Conservation (phyloP, 371 early-diverging fungal genomes). For the Massospora cicadina region DNA sequence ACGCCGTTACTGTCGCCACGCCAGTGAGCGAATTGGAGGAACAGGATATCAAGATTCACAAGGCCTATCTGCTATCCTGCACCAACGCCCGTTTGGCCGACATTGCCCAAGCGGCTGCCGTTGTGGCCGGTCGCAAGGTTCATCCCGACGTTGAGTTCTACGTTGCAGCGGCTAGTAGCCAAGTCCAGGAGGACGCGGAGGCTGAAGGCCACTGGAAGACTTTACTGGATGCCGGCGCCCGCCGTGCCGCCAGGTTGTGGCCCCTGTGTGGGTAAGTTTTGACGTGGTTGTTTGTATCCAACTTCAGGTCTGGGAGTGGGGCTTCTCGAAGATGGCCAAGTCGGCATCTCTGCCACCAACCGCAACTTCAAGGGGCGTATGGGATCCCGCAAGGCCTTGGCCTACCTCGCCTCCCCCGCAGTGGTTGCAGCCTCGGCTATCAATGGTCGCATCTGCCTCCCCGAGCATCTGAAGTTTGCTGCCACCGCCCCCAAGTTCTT, state of each 20-base stretch:
- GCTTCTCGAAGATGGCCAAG: conserved; percentile 77
- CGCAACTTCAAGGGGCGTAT: conserved; percentile 95
- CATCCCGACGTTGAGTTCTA: conserved; percentile 84
- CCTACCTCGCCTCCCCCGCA: conserved; percentile 85
- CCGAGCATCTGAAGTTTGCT: conserved; percentile 15
- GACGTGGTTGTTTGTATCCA: not conserved
- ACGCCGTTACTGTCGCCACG: conserved; percentile 77
- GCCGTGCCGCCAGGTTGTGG: conserved; percentile 88
- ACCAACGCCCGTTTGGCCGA: conserved; percentile 80
- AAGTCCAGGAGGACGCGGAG: conserved; percentile 74
- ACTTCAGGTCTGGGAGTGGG: conserved; percentile 59
- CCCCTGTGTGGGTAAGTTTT: conserved; percentile 66
- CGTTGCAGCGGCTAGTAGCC: conserved; percentile 79
- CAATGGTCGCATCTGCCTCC: conserved; percentile 57
- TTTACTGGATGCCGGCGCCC: conserved; percentile 79
- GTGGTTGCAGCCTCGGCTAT: conserved; percentile 82
- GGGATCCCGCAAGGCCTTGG: conserved; percentile 78
- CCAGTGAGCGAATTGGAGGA: conserved; percentile 53
- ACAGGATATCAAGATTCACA: conserved; percentile 58
- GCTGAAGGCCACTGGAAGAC: conserved; percentile 71
- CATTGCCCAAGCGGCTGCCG: conserved; percentile 70
- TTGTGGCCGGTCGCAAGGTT: conserved; percentile 52
- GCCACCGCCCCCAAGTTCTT: not conserved
- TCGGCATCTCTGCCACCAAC: conserved; percentile 93
- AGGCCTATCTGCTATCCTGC: conserved; percentile 92